phyloP scores from a whole-genome alignment of 306 rosid genomes.

The Castanea crenata region DNA sequence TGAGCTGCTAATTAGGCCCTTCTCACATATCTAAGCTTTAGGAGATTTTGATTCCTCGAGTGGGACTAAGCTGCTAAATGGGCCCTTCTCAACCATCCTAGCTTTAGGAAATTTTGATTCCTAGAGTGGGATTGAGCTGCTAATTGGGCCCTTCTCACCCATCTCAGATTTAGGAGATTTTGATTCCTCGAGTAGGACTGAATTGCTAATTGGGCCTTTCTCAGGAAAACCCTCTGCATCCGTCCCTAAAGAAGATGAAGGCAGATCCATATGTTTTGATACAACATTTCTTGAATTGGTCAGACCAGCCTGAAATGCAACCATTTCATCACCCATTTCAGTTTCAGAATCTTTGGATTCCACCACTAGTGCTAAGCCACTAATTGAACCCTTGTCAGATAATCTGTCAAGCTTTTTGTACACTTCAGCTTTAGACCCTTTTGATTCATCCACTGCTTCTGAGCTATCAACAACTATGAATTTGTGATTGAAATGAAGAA shows the following conservation, averaged over 20 bases:
- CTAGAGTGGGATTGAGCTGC: conserved; percentile 1
- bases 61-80: conserved; percentile 6
- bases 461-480: conserved; percentile 13
- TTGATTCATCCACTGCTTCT: conserved; percentile 4
- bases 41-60: conserved; percentile 9
- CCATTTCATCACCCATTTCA: not conserved
- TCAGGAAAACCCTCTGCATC: conserved; percentile 9
- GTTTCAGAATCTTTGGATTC: not conserved
- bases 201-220: conserved; percentile 15
- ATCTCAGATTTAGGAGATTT: conserved; percentile 5
- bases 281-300: not conserved
- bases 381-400: not conserved
- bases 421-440: conserved; percentile 17
- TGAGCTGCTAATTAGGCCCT: too few relatives aligned
- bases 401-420: not conserved
- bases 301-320: not conserved
- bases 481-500: too few relatives aligned
- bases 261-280: not conserved
- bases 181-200: conserved; percentile 1
- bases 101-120: conserved; percentile 16
- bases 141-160: conserved; percentile 6
- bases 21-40: conserved; percentile 6
- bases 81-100: conserved; percentile 4
- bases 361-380: not conserved
- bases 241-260: conserved; percentile 1